Evolutionary conservation across 2,329 filamentous ascomycete genomes (phyloP).

Genomic region (Coleophoma crateriformis): DNA sequence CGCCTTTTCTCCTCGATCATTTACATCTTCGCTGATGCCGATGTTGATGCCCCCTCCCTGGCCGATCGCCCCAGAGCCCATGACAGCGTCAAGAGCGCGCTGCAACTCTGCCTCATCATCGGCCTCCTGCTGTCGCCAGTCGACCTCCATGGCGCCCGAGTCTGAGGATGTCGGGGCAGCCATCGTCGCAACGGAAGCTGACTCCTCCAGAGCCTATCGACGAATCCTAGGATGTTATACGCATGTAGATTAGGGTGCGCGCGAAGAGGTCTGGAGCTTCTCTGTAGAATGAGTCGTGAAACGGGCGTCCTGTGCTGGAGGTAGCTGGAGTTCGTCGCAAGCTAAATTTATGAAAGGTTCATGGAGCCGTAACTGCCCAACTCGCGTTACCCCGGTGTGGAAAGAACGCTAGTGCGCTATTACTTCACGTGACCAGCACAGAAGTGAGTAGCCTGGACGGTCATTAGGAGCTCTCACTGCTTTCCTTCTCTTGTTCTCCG

Average conservation of each 20-base stretch:
- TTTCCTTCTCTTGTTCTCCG: too few relatives aligned
- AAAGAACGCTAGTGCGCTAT: too few relatives aligned
- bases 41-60: background rate
- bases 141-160: background rate
- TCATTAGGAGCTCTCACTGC: too few relatives aligned
- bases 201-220: slow-evolving; percentile 3
- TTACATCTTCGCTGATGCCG: background rate
- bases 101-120: background rate
- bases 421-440: too few relatives aligned
- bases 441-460: too few relatives aligned
- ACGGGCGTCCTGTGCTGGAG: background rate
- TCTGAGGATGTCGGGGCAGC: slow-evolving; percentile 4
- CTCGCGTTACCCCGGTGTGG: background rate
- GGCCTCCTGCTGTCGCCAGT: background rate
- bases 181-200: slow-evolving; percentile 10
- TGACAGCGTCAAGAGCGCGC: background rate
- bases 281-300: background rate
- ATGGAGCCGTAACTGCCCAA: slow-evolving; percentile 9
- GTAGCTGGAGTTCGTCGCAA: too few relatives aligned
- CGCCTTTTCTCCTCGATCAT: slow-evolving; percentile 72
- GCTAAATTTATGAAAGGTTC: slow-evolving; percentile 31
- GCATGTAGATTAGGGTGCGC: background rate
- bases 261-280: too few relatives aligned
- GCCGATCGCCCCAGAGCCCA: background rate
- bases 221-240: slow-evolving; percentile 1